Base-by-base conservation (phyloP, 306 rosid species). In the Medicago ruthenica region DNA sequence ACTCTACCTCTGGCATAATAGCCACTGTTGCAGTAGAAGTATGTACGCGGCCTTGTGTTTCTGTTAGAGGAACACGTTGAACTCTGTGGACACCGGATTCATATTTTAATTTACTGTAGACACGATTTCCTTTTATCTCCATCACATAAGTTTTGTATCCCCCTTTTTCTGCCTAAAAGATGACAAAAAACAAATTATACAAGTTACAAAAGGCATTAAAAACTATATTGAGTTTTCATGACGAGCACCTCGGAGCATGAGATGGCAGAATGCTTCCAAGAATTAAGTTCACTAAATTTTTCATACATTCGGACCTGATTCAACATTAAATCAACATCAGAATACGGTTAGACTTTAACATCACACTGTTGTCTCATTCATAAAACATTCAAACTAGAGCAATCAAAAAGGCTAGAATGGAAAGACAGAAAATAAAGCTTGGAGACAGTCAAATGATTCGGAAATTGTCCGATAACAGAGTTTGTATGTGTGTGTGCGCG, bases 1-100 rank as follows among this genome's bases (percentile, higher is more conserved):
- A 74, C 78, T 71, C 81, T 87, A 95, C 99, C 99, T 92, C 97
- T 27, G 99, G 99, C 99, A 95, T 95, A 82, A 95, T 95, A 57
- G 99, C 99, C 74, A 95, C 97, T 18, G 99, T 95, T 12, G 99
- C 99, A 68, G 99, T 95, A 68, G 99, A 95, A 66, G 99, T 95
- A 86, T 95, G 99, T 51, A 95, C 93, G 11, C 99, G 92, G 22
- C 99, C 99, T 82, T 95, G 99, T 42, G 97, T 62, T 82, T 95
- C 99, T 53, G 99, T 95, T 74, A 87, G 93, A 62, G 99, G 99
- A 85, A 95, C 99, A 39, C 99, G 96, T 80, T 95, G 99, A 79
- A 95, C 99, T 64, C 99, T 90, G 59, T 95, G 99, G 78, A 95
- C 99, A 73, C 99, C 99, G 45, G 99, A 92, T 80, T 95, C 99